Conservation (phyloP, 768 basidiomycete genomes). For the Saitozyma podzolica region DNA sequence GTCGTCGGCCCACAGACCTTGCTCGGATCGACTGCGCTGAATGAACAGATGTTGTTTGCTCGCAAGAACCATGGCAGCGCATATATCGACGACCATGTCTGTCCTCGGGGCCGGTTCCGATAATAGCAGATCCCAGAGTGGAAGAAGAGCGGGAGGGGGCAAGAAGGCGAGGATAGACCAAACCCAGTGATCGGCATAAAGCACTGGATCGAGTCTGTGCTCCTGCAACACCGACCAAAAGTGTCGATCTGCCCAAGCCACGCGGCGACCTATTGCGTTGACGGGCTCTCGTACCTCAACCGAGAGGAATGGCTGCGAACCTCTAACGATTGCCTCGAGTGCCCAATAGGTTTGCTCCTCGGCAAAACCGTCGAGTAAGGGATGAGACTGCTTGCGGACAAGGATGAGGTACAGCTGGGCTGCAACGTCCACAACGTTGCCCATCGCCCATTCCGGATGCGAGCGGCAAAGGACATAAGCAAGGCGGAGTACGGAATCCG, state of each 20-base stretch:
- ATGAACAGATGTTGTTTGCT: conserved; percentile 25
- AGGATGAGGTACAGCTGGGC: conserved; percentile 5
- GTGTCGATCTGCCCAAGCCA: conserved; percentile 40
- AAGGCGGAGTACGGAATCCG: conserved; percentile 16
- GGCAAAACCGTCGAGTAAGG: background rate
- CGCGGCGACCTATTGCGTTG: conserved; percentile 9
- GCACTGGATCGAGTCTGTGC: conserved; percentile 36
- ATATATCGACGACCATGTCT: conserved; percentile 41
- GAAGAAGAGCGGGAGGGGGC: conserved; percentile 20
- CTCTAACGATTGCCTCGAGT: no score
- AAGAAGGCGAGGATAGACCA: conserved; percentile 30
- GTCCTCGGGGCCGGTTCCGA: conserved; percentile 24
- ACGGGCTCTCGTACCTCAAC: no score
- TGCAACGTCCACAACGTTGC: background rate
- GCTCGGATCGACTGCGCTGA: background rate
- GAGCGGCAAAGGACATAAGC: conserved; percentile 8
- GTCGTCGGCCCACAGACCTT: conserved; percentile 38
- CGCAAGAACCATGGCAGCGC: conserved; percentile 44
- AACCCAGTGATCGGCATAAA: conserved; percentile 45
- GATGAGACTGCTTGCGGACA: background rate
- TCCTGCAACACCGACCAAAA: conserved; percentile 16
- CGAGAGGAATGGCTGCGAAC: no score
- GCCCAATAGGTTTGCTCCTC: conserved; percentile 16
- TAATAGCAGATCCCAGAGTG: conserved; percentile 44
- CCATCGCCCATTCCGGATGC: no score